Base-by-base conservation (phyloP, 2,329 filamentous ascomycete species). In the Paraconiothyrium sp. region DNA sequence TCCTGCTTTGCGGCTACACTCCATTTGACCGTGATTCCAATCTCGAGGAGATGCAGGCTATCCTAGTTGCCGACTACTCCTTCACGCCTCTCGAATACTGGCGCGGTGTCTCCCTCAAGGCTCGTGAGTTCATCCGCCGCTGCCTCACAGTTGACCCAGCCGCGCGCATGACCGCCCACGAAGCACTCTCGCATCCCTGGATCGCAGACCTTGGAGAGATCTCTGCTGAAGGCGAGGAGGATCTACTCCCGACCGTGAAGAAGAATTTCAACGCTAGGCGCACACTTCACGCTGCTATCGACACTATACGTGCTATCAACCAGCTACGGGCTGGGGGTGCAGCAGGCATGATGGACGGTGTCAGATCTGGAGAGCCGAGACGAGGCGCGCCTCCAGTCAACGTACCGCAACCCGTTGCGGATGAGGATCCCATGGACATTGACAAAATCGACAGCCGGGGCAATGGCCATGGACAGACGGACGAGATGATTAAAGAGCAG, bases 31-130 rank as follows among this genome's bases (percentile, higher is more conserved):
- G 95, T 59, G 95, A 98, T 79, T 94, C 90, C 71, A 97, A 99
- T 80, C 90, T 98, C 74, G 95, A 99, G 83, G 95, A 99, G 83
- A 98, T 99, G 94, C 94, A 98, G 83, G 95, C 95, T 71, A 99
- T 99, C 76, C 88, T 98, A 59, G 92, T 93, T 65, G 95, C 95
- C 62, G 94, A 98, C 82, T 99, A 98, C 84, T 92, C 89, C 75
- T 99, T 98, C 80, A 94, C 92, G 4, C 95, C 95, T 1, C 82
- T 92, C 64, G 94, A 97, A 78, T 98, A 98, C 85, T 99, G 95
- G 95, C 91, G 94, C 65, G 93, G 92, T 63, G 94, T 99, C 64
- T 97, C 93, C 27, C 85, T 90, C 56, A 86, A 89, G 52, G 83
- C 94, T 46, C 92, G 96, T 73, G 92, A 97, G 70, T 99, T 99